Evolutionary conservation across 441 rosid genomes (phyloP).

Genomic region (Pelargonium fulgidum): DNA sequence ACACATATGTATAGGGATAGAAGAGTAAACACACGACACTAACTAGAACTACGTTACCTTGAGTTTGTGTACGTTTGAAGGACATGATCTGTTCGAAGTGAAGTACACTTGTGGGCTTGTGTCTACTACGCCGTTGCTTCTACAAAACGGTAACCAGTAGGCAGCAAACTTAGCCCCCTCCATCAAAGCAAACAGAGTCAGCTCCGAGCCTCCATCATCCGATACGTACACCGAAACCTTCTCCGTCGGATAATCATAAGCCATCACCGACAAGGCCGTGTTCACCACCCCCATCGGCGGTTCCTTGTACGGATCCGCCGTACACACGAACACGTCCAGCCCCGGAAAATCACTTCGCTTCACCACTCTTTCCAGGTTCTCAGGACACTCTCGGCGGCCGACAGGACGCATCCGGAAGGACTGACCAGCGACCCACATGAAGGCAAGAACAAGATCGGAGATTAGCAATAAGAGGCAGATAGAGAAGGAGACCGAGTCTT

Average conservation of each 20-base stretch:
- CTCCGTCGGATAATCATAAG: conserved; percentile 61
- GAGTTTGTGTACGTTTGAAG: conserved; percentile 28
- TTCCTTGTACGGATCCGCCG: conserved; percentile 85
- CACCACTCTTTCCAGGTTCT: conserved; percentile 22
- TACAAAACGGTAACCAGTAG: conserved; percentile 48
- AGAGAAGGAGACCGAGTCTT: conserved; percentile 18
- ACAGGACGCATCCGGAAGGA: conserved; percentile 35
- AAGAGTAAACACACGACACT: too few relatives aligned
- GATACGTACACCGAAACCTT: conserved; percentile 54
- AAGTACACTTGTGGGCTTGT: conserved; percentile 41
- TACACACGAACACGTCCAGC: conserved; percentile 69
- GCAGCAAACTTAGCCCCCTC: conserved; percentile 54
- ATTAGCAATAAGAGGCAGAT: conserved; percentile 27
- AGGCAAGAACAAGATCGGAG: conserved; percentile 55
- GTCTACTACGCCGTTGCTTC: conserved; percentile 23
- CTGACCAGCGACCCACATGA: conserved; percentile 45
- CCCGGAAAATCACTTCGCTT: conserved; percentile 32
- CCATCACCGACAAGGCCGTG: conserved; percentile 71
- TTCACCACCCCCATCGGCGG: conserved; percentile 64
- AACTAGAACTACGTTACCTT: conserved; percentile 34
- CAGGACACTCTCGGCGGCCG: conserved; percentile 41
- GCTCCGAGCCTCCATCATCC: conserved; percentile 53
- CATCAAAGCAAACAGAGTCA: conserved; percentile 50
- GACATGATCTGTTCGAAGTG: conserved; percentile 17
- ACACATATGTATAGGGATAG: too few relatives aligned